Evolutionary conservation across 23 red algal genomes (phyloP).

Genomic region (Gracilaria gracilis): DNA sequence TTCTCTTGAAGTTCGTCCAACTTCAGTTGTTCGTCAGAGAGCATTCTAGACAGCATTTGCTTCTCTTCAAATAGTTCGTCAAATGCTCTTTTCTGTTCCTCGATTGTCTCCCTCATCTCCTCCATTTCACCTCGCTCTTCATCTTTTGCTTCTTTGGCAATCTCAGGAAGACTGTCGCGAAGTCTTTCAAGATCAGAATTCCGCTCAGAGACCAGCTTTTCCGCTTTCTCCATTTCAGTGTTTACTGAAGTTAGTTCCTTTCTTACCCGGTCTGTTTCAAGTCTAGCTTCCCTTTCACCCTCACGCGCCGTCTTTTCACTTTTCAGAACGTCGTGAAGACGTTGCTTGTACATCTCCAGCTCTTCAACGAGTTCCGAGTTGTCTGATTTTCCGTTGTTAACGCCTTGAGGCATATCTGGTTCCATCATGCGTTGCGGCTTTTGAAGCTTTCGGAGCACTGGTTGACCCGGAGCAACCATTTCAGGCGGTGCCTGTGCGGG

Average conservation of each 20-base stretch:
- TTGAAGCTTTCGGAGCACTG: background rate
- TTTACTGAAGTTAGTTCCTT: background rate
- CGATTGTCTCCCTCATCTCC: conserved; percentile 52
- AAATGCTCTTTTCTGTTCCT: conserved; percentile 68
- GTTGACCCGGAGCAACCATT: conserved; percentile 33
- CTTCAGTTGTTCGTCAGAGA: conserved; percentile 57
- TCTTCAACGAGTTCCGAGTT: background rate
- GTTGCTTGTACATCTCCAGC: conserved; percentile 11
- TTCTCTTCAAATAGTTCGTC: conserved; percentile 74
- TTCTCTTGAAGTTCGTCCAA: conserved; percentile 57
- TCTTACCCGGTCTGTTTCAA: background rate
- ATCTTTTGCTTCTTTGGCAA: conserved; percentile 10
- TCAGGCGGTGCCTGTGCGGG: conserved; percentile 22
- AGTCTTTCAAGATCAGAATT: conserved; percentile 4
- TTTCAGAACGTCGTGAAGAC: background rate
- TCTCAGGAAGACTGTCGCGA: conserved; percentile 22
- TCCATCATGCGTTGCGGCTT: background rate
- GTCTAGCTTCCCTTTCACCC: background rate
- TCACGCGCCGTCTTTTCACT: conserved; percentile 13
- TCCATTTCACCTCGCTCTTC: conserved; percentile 60
- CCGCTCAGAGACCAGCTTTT: background rate
- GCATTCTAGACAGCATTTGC: conserved; percentile 57
- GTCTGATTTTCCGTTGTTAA: background rate
- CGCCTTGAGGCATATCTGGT: background rate
- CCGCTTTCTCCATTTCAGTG: background rate